Evolutionary conservation across 208 protist genomes (phyloP), one percentile per base, ranked within the genome.

Genomic region (Trichomonas vaginalis): DNA sequence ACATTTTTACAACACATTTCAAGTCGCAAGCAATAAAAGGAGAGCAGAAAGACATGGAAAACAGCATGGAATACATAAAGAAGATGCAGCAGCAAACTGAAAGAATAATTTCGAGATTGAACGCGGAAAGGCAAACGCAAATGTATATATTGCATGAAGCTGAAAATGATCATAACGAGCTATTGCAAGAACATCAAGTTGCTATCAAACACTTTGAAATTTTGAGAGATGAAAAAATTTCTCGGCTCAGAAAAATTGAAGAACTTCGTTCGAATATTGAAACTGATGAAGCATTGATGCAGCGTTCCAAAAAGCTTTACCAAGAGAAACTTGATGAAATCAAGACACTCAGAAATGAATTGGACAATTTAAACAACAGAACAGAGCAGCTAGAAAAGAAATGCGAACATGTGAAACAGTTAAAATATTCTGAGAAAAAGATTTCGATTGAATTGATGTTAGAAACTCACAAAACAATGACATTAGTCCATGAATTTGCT

Each of bases 401-500:
- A n/a, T 14, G 42, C 10, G 42, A 90, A 12, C 35, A 90, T 45
- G 1, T 48, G 8, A 46, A 48, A 48, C 9, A 23, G 8, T n/a
- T 90, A 0, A 37, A 48, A 90, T 90, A 90, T 90, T 10, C 35
- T 32, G 42, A 45, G 82, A 27, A 90, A 3, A 90, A 90, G 17
- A 90, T 90, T 10, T 48, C 42, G 9, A 90, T 14, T 39, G 82
- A 90, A 4, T 21, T 3, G 9, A 90, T 48, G 1, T 17, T 90
- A 32, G 82, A 90, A 90, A 48, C 35, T 45, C 40, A 48, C 35
- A 90, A 90, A 21, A 39, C 14, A 39, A 14, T 37, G 4, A n/a
- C 82, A 90, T 90, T 90, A 90, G 42, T 48, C n/a, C 37, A 90
- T 90, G 82, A 90, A 90, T 90, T 90, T n/a, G 37, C 82, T 23